These are phyloP conservation scores for Letharia columbiana DNA, from an alignment of 495 filamentous ascomycete species.

Conservation along the genomic window DNA sequence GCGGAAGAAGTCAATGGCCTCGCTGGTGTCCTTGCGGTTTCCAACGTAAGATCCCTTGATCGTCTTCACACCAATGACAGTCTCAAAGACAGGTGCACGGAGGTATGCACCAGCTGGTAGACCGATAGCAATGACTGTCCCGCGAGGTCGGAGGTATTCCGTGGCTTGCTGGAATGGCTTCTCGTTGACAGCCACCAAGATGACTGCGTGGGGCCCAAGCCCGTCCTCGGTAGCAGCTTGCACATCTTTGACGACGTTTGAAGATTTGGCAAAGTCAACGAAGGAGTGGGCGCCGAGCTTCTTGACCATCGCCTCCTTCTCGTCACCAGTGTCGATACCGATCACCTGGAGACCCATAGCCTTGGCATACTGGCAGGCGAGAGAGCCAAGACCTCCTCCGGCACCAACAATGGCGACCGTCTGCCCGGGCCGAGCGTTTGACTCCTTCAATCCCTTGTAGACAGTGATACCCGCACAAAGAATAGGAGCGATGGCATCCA, in stretches of 20 bases:
- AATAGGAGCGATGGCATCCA: conserved; percentile 73
- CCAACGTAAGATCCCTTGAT: conserved; percentile 94
- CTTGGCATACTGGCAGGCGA: conserved; percentile 79
- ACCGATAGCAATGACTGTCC: conserved; percentile 76
- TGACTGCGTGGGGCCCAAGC: conserved; percentile 77
- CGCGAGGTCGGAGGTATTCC: conserved; percentile 72
- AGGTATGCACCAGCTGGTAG: conserved; percentile 71
- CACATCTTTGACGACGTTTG: conserved; percentile 75
- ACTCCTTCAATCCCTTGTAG: conserved; percentile 88
- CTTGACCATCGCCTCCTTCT: conserved; percentile 63
- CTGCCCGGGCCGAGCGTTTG: conserved; percentile 62
- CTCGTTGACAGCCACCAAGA: conserved; percentile 76
- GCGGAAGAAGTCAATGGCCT: conserved; percentile 82
- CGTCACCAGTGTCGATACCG: conserved; percentile 70
- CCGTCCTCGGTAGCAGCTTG: conserved; percentile 68
- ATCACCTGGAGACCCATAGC: conserved; percentile 77
- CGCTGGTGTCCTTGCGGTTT: conserved; percentile 72
- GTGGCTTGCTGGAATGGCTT: conserved; percentile 91
- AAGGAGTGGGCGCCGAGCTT: conserved; percentile 60
- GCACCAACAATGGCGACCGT: conserved; percentile 81
- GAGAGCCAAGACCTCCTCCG: conserved; percentile 73
- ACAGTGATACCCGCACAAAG: conserved; percentile 87
- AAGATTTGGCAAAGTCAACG: conserved; percentile 66
- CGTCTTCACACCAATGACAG: conserved; percentile 77
- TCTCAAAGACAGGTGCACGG: conserved; percentile 74